phyloP scores from a whole-genome alignment of 176 grass and related monocot species.

The Zoysia pacifica region DNA sequence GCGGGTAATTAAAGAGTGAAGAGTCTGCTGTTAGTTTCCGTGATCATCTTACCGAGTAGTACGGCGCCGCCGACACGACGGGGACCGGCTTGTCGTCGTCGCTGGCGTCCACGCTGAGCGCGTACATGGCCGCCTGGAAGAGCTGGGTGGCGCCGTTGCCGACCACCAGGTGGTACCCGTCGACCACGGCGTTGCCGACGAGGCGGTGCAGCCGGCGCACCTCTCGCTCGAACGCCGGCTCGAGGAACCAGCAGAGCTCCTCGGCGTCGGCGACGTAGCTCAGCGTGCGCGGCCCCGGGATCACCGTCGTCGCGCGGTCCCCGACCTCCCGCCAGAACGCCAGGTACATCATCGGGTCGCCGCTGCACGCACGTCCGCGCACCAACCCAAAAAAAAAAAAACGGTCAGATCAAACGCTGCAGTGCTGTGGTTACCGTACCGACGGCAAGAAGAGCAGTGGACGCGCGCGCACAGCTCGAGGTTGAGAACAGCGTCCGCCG shows the following conservation, averaged over 20 bases:
- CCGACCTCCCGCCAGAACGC: constrained; percentile 62
- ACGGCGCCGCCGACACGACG: constrained; percentile 62
- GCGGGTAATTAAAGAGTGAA: neutral
- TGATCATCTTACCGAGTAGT: constrained; percentile 56
- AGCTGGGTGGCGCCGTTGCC: constrained; percentile 80
- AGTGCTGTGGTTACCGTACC: neutral
- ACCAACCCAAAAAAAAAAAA: neutral
- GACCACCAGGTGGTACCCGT: constrained; percentile 58
- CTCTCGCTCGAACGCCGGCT: constrained; percentile 50
- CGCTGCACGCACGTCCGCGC: constrained; percentile 23
- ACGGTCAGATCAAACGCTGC: neutral
- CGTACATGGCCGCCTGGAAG: constrained; percentile 69
- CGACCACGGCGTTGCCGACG: constrained; percentile 53
- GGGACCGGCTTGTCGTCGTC: constrained; percentile 25
- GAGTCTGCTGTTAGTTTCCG: neutral
- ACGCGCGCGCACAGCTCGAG: constrained; percentile 61
- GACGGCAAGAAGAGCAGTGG: neutral
- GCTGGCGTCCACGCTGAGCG: constrained; percentile 29
- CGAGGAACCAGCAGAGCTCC: constrained; percentile 63
- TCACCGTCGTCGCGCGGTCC: constrained; percentile 18
- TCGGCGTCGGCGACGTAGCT: constrained; percentile 66
- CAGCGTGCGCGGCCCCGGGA: constrained; percentile 51
- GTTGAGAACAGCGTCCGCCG: constrained; percentile 53
- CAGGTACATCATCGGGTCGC: constrained; percentile 75
- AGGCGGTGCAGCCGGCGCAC: constrained; percentile 57